Evolutionary conservation across 345 rosid genomes (phyloP).

Genomic region (Zanthoxylum bungeanum): DNA sequence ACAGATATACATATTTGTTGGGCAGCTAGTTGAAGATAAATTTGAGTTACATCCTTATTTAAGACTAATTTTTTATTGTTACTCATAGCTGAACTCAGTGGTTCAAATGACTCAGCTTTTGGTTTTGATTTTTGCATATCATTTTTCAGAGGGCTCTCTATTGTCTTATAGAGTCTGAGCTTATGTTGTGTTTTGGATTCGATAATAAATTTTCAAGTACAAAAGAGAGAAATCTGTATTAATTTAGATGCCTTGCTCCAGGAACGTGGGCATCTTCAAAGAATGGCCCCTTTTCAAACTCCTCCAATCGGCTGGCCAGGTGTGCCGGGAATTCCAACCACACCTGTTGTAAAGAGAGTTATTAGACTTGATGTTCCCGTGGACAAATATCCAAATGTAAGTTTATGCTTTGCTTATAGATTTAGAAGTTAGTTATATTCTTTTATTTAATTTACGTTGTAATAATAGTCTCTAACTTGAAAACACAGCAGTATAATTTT

Average conservation of each 20-base stretch:
- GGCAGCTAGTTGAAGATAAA: background rate
- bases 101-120: background rate
- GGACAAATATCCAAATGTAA: slow-evolving; percentile 84
- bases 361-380: slow-evolving; percentile 92
- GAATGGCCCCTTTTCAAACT: slow-evolving; percentile 58
- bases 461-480: slow-evolving; percentile 23
- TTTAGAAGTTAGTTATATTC: background rate
- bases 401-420: slow-evolving; percentile 19
- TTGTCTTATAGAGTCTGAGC: background rate
- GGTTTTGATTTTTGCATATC: background rate
- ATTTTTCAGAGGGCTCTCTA: background rate
- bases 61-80: background rate
- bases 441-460: slow-evolving; percentile 11
- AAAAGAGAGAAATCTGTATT: background rate
- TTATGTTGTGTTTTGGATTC: background rate
- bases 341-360: slow-evolving; percentile 69
- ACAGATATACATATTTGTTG: background rate
- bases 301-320: slow-evolving; percentile 77
- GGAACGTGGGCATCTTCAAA: slow-evolving; percentile 80
- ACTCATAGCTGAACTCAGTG: background rate
- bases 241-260: slow-evolving; percentile 31
- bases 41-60: background rate
- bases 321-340: slow-evolving; percentile 53
- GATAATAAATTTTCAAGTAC: background rate
- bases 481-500: slow-evolving; percentile 69